Conservation (phyloP, 306 rosid genomes). For the Spatholobus suberectus region DNA sequence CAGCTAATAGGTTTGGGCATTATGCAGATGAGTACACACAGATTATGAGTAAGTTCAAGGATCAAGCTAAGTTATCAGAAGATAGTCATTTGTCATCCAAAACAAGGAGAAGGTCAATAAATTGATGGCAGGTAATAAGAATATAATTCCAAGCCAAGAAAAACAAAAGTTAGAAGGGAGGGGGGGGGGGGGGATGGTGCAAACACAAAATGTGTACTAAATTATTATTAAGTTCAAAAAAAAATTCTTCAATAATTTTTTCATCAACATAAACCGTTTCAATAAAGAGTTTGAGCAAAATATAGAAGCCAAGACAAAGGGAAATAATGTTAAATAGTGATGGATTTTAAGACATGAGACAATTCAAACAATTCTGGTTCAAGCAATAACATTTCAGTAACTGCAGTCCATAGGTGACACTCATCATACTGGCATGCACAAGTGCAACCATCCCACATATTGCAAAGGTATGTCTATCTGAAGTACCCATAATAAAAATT, state of each 20-base stretch:
- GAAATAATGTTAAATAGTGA: neutral
- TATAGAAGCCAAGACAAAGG: too few relatives aligned
- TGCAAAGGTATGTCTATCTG: neutral
- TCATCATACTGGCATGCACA: neutral
- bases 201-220: too few relatives aligned
- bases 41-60: neutral
- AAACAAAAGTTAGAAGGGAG: neutral
- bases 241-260: too few relatives aligned
- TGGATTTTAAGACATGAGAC: neutral
- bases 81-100: neutral
- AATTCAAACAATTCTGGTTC: slow-evolving; percentile 1
- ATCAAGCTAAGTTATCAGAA: neutral
- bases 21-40: neutral
- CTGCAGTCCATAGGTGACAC: neutral
- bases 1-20: neutral
- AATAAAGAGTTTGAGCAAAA: too few relatives aligned
- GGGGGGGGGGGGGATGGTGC: too few relatives aligned
- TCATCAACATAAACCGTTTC: too few relatives aligned
- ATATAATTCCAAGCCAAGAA: neutral
- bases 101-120: neutral
- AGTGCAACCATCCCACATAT: neutral
- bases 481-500: neutral
- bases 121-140: neutral
- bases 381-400: slow-evolving; percentile 22
- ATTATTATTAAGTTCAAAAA: too few relatives aligned